Evolutionary conservation across 257 asterid species (phyloP).

Genomic region (Leonotis leonurus): DNA sequence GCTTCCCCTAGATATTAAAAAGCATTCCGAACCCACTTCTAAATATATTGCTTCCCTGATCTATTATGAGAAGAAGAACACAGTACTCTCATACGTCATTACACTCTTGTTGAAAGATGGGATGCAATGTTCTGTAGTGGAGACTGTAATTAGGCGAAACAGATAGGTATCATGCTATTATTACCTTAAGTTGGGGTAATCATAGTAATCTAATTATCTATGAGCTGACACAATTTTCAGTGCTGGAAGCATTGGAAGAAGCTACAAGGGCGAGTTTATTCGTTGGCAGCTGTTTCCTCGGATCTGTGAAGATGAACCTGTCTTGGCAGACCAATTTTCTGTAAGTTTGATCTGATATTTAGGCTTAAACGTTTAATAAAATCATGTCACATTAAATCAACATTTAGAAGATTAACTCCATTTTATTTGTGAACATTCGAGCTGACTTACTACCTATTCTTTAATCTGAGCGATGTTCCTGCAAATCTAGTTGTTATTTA

Average conservation of each 20-base stretch:
- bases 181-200: background rate
- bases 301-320: slow-evolving; percentile 81
- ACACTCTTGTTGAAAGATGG: background rate
- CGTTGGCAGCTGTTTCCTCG: slow-evolving; percentile 94
- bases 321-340: slow-evolving; percentile 85
- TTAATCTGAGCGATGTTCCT: background rate
- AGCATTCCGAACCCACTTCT: background rate
- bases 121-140: background rate
- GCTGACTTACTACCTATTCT: background rate
- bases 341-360: slow-evolving; percentile 44
- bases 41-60: background rate
- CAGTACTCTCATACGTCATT: background rate
- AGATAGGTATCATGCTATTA: background rate
- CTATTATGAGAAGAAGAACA: background rate
- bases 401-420: background rate
- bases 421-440: background rate
- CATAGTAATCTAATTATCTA: slow-evolving; percentile 1
- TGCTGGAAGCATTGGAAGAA: slow-evolving; percentile 98
- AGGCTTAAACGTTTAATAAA: background rate
- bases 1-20: background rate
- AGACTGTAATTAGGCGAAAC: background rate
- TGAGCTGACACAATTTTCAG: slow-evolving; percentile 40
- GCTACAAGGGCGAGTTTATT: slow-evolving; percentile 85
- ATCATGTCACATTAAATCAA: background rate
- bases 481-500: background rate